Percentiles rank a stretch among this genome's conserved stretches.
Conservation (phyloP, 225 moss, liverwort and hornwort genomes). For the Bryum argenteum region DNA sequence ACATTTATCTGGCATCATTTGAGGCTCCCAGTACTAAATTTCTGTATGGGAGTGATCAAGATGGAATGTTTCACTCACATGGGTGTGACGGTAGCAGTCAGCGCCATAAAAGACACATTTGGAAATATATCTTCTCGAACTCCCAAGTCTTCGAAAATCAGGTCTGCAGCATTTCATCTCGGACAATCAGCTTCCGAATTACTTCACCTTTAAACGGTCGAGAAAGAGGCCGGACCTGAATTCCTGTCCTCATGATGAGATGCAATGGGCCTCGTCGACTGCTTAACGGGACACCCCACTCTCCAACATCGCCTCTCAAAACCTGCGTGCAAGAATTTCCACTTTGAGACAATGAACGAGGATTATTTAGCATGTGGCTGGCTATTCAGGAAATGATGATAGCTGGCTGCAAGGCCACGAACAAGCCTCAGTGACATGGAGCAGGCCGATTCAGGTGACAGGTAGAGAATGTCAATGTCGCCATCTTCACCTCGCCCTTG, state of each 20-base stretch:
- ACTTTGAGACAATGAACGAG: no score
- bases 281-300: constrained; percentile 69
- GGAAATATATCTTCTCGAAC: constrained; percentile 59
- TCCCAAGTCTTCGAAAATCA: constrained; percentile 57
- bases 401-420: not conserved
- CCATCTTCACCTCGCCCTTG: constrained; percentile 15
- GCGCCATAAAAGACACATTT: constrained; percentile 70
- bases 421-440: constrained; percentile 11
- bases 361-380: no score
- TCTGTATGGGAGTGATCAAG: no score
- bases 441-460: constrained; percentile 24
- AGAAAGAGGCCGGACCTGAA: constrained; percentile 35
- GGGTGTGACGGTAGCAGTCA: constrained; percentile 73
- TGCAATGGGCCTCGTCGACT: constrained; percentile 81
- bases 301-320: constrained; percentile 60
- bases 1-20: constrained; percentile 5
- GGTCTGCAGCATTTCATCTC: constrained; percentile 39
- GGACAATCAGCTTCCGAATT: no score
- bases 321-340: no score
- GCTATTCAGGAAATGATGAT: no score
- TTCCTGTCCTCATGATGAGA: constrained; percentile 81
- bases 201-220: no score
- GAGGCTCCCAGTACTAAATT: no score
- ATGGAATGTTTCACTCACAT: constrained; percentile 41
- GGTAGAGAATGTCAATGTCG: constrained; percentile 25